Percentiles rank a stretch among this genome's conserved stretches.
Conservation (phyloP, 805 yeast species). For the Suhomyces vadensis region DNA sequence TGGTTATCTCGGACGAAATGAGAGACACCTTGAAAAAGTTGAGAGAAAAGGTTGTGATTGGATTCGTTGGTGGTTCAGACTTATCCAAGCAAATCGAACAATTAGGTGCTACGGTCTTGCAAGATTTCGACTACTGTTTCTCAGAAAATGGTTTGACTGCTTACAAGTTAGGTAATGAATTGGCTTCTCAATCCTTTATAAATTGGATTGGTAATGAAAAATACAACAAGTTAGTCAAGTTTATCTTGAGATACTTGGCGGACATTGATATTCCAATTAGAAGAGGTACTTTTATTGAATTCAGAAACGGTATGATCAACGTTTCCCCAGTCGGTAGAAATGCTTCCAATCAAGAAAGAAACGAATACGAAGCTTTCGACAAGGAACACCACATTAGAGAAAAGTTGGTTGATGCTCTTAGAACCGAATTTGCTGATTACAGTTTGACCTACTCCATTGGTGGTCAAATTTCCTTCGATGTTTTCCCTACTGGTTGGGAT, state of each 20-base stretch:
- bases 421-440: slow-evolving; percentile 76
- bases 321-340: slow-evolving; percentile 98
- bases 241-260: slow-evolving; percentile 80
- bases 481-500: slow-evolving; percentile 99
- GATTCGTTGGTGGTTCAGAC: slow-evolving; percentile 98
- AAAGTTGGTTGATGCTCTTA: slow-evolving; percentile 80
- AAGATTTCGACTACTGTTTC: slow-evolving; percentile 92
- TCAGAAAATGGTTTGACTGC: slow-evolving; percentile 98
- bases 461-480: slow-evolving; percentile 98
- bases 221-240: slow-evolving; percentile 86
- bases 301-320: slow-evolving; percentile 99
- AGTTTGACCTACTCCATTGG: slow-evolving; percentile 96
- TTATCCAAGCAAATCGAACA: slow-evolving; percentile 94
- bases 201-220: slow-evolving; percentile 93
- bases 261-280: slow-evolving; percentile 90
- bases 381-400: slow-evolving; percentile 78
- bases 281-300: slow-evolving; percentile 98
- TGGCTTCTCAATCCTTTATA: slow-evolving; percentile 93
- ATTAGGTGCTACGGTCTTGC: slow-evolving; percentile 74
- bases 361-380: slow-evolving; percentile 87
- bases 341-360: slow-evolving; percentile 91
- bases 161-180: slow-evolving; percentile 82
- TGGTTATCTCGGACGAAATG: slow-evolving; percentile 75
- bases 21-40: slow-evolving; percentile 65
- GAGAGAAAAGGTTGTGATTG: slow-evolving; percentile 91